Conservation (phyloP, 2,329 filamentous ascomycete genomes). For the Lachnellula arida region DNA sequence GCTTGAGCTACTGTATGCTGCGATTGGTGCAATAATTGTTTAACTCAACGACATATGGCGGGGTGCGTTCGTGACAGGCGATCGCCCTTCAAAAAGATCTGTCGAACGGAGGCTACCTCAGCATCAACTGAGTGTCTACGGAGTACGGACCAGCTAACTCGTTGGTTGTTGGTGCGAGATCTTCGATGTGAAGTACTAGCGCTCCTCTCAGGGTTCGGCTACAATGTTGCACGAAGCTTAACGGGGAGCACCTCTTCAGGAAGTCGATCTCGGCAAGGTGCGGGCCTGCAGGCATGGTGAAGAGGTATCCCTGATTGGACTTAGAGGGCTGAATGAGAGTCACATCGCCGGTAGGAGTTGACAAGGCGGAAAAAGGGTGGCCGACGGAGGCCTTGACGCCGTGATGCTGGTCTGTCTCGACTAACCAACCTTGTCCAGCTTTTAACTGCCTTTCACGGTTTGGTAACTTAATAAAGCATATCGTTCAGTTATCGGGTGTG, state of each 20-base stretch:
- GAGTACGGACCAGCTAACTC: not conserved
- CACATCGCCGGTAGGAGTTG: too few species aligned
- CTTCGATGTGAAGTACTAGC: not conserved
- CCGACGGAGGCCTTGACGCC: not conserved
- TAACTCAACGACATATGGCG: not conserved
- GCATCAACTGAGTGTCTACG: not conserved
- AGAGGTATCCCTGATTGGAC: too few species aligned
- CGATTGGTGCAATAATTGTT: not conserved
- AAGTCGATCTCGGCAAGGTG: too few species aligned
- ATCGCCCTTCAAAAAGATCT: not conserved
- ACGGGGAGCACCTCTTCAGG: too few species aligned
- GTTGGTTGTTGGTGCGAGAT: not conserved
- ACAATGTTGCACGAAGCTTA: not conserved
- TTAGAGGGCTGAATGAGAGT: too few species aligned
- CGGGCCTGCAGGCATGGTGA: too few species aligned
- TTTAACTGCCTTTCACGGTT: not conserved
- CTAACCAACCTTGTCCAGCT: not conserved
- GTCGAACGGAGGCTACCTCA: not conserved
- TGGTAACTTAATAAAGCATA: not conserved
- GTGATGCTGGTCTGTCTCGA: not conserved
- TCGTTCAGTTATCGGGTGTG: conserved; percentile 2
- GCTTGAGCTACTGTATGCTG: not conserved
- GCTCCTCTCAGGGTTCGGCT: not conserved
- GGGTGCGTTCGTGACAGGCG: too few species aligned
- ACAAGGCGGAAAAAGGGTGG: too few species aligned